Evolutionary conservation across 257 asterid species (phyloP), one percentile per base, ranked within the genome.

Genomic region (Petunia secreta): DNA sequence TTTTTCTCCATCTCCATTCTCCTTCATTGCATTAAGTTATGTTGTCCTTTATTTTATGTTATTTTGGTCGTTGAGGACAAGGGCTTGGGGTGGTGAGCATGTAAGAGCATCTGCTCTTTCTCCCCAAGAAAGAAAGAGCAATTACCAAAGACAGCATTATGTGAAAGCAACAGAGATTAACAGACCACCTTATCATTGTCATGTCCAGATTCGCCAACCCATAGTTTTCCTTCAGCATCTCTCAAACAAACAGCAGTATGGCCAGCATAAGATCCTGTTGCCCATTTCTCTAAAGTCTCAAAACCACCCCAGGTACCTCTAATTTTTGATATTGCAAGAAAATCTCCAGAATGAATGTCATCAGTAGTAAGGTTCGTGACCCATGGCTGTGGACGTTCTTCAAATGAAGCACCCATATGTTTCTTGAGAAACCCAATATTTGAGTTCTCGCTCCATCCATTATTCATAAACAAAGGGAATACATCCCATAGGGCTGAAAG

Each of bases 171-270:
- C 73, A 69, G 65, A 62, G 79, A 48, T 34, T 78, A 14, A 84
- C 60, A 44, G 37, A 43, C 79, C 84, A 94, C 98, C 95, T 91
- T 75, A 68, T 91, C 91, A 85, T 95, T 85, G 71, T 93, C 92
- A 80, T 91, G 91, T 63, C 98, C 98, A 15, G 98, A 93, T 84
- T 95, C 99, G 52, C 92, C 95, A 80, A 95, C 99, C 97, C 97
- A 93, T 60, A 95, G 89, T 81, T 90, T 90, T 79, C 97, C 97
- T 63, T 90, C 86, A 1, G 93, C 78, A 74, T 95, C 99, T 87
- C 93, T 88, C 80, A 93, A 86, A 85, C 95, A 95, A 77, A 93
- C 97, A 80, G 97, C 97, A 4, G 93, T 75, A 67, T 95, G 98
- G 66, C 99, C 97, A 38, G 95, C 98, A 89, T 91, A 93, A 77